Conservation (phyloP, 164 flowering plant genomes). For the Berberis vulgaris region DNA sequence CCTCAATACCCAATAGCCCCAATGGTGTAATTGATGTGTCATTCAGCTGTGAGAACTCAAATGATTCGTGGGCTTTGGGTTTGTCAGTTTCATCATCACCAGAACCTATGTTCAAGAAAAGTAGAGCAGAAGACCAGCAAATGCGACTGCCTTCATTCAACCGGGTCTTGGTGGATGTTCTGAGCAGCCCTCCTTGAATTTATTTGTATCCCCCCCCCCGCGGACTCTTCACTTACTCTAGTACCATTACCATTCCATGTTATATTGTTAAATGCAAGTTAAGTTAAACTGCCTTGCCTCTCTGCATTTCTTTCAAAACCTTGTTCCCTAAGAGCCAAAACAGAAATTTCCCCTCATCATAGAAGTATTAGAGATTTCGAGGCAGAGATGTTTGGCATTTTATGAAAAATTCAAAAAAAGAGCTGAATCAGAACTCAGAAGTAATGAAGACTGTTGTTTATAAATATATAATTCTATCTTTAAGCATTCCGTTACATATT, state of each 20-base stretch:
- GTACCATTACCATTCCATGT: neutral
- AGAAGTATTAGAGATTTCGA: conserved; percentile 5
- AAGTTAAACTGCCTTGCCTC: conserved; percentile 48
- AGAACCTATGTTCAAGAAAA: conserved; percentile 38
- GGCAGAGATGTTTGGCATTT: conserved; percentile 52
- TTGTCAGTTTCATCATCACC: neutral
- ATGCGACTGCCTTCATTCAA: conserved; percentile 41
- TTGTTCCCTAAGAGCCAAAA: neutral
- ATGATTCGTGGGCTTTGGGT: conserved; percentile 8
- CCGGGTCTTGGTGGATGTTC: conserved; percentile 19
- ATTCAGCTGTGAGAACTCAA: conserved; percentile 68
- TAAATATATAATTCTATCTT: neutral
- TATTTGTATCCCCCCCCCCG: neutral
- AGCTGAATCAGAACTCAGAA: neutral
- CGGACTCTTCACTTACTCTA: neutral
- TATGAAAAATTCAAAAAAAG: conserved; percentile 2
- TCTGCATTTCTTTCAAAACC: conserved; percentile 26
- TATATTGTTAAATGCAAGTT: conserved; percentile 9
- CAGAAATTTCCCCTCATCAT: neutral
- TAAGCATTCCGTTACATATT: too few species aligned
- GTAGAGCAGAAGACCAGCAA: conserved; percentile 35
- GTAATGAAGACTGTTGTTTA: conserved; percentile 1
- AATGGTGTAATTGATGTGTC: conserved; percentile 54
- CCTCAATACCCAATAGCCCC: conserved; percentile 44
- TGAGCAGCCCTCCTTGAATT: conserved; percentile 16